phyloP scores from a whole-genome alignment of 768 basidiomycete species.

The Pluteus cervinus region DNA sequence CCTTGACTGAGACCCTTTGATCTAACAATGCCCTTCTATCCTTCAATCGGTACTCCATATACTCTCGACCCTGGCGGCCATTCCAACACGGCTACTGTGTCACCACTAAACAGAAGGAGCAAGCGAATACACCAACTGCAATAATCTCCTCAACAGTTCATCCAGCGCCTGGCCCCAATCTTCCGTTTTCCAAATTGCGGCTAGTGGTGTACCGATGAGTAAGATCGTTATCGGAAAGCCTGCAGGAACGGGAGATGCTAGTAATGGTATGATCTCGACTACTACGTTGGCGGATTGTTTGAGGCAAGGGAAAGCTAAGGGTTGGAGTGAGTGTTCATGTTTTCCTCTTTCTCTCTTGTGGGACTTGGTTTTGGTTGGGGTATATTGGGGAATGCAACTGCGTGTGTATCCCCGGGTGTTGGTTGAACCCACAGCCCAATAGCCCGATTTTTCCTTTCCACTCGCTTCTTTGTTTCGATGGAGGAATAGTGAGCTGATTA shows the following conservation, averaged over 20 bases:
- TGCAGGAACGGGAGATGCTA: constrained; percentile 32
- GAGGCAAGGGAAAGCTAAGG: constrained; percentile 37
- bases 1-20: neutral
- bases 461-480: too few relatives aligned
- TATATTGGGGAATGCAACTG: too few relatives aligned
- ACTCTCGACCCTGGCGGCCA: too few relatives aligned
- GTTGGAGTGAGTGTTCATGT: constrained; percentile 60
- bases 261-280: constrained; percentile 46
- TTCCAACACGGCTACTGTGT: neutral
- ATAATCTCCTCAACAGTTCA: constrained; percentile 43
- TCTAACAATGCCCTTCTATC: neutral
- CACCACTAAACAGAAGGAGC: constrained; percentile 40
- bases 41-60: too few relatives aligned
- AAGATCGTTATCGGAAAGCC: constrained; percentile 70
- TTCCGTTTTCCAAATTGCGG: constrained; percentile 43
- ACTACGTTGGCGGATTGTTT: constrained; percentile 47
- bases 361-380: too few relatives aligned
- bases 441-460: too few relatives aligned
- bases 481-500: too few relatives aligned
- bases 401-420: too few relatives aligned
- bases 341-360: too few relatives aligned
- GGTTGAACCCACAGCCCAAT: too few relatives aligned
- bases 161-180: constrained; percentile 48
- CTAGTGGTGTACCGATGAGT: constrained; percentile 38
- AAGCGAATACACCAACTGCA: constrained; percentile 48